Conservation (phyloP, 331 rosid species). For the Quercus lobata region DNA sequence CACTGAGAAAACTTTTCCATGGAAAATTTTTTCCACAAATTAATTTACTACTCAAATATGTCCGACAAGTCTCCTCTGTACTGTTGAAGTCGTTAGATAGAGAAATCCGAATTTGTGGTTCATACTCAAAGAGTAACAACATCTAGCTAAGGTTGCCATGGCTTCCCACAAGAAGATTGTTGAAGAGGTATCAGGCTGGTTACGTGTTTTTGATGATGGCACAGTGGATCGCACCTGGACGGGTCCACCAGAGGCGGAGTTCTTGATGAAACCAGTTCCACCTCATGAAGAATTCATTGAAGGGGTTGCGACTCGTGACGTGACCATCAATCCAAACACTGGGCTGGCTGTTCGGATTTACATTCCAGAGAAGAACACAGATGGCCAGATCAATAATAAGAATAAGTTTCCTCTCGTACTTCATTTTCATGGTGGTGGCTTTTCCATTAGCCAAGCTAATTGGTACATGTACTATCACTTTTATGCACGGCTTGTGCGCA, state of each 20-base stretch:
- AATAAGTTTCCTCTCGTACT: background rate
- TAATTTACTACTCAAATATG: too few species aligned
- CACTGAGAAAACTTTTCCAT: too few species aligned
- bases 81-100: too few species aligned
- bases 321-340: background rate
- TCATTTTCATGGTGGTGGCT: constrained; percentile 11
- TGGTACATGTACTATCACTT: constrained; percentile 3
- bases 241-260: background rate
- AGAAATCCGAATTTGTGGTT: background rate
- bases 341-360: background rate
- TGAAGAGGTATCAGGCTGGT: constrained; percentile 7
- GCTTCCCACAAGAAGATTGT: background rate
- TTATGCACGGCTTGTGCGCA: background rate
- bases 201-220: constrained; percentile 1
- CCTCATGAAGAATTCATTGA: constrained; percentile 3
- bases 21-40: too few species aligned
- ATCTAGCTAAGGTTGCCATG: background rate
- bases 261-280: background rate
- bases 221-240: constrained; percentile 8
- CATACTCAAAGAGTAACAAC: background rate
- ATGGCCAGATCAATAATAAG: background rate
- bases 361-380: background rate
- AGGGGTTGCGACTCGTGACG: constrained; percentile 6
- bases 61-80: too few species aligned
- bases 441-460: constrained; percentile 8